Base-by-base conservation (phyloP, 805 yeast genomes). In the Metschnikowia aberdeeniae region DNA sequence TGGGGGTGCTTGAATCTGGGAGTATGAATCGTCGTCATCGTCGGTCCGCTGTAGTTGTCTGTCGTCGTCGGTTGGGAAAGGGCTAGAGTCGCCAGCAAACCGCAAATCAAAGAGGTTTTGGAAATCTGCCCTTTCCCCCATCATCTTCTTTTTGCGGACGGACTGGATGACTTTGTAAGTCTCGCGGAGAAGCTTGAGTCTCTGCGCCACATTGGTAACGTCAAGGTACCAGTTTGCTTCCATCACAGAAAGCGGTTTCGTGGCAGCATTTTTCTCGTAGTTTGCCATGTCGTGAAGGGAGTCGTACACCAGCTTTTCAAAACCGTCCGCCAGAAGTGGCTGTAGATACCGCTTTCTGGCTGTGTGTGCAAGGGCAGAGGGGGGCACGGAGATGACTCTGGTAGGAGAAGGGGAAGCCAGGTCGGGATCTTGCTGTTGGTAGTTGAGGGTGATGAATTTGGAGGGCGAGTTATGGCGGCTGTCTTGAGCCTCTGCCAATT, bases 51-150 rank as follows among this genome's bases (percentile, higher is more conserved):
- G 17, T 2, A 26, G 35, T 39, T 36, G 36, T 20, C 26, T 17
- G 17, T 50, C 56, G 40, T 52, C 57, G 42, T 54, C 56, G 51
- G 52, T 49, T 4, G 45, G 22, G 4, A 40, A 22, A 19, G 57
- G 53, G 24, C 52, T 49, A n/a, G 45, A 46, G 4, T 44, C 44
- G 5, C 46, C 45, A 12, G 51, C 40, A n/a, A 40, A 36, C 22
- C 34, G 30, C 13, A 43, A 40, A 9, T 51, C 56, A 29, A 44
- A 42, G 11, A 42, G 37, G 11, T 45, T 39, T 6, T 45, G 49
- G 46, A 54, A 54, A 37, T 54, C 57, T 14, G 50, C 57, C 17
- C 49, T 43, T 12, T 47, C 47, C 34, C 57, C 57, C 52, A 52
- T 43, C 42, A 46, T 37, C 29, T 52, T 49, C 30, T 52, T 50